phyloP scores from a whole-genome alignment of 2,329 filamentous ascomycete species.

The Fusarium anthophilum region DNA sequence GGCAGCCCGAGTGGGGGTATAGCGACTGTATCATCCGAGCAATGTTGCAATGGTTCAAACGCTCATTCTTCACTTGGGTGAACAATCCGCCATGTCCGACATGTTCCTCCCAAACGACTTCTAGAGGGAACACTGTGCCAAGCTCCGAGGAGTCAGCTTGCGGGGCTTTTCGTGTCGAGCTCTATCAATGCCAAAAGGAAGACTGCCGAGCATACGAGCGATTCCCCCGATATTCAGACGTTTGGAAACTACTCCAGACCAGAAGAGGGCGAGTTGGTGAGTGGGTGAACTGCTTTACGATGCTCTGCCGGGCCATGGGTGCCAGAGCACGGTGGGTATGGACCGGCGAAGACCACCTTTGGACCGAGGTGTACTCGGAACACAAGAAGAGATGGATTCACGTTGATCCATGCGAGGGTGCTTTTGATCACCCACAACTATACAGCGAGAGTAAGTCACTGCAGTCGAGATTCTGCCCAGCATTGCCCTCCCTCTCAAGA shows the following conservation, averaged over 20 bases:
- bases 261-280: background rate
- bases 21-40: background rate
- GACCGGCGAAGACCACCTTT: background rate
- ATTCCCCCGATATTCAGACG: background rate
- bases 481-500: background rate
- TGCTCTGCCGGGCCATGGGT: background rate
- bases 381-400: background rate
- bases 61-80: background rate
- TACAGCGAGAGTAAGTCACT: background rate
- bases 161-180: background rate
- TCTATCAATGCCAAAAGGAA: rapidly evolving
- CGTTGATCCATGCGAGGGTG: background rate
- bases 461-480: background rate
- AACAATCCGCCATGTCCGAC: background rate
- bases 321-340: background rate
- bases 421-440: background rate
- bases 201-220: rapidly evolving
- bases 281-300: background rate
- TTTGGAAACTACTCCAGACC: background rate
- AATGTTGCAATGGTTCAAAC: background rate
- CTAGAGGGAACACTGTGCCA: rapidly evolving
- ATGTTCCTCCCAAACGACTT: background rate
- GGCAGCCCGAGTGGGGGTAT: background rate
- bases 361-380: background rate
- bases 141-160: background rate